phyloP scores from a whole-genome alignment of 352 stramenopile genomes.

The Phytophthora pluvialis region DNA sequence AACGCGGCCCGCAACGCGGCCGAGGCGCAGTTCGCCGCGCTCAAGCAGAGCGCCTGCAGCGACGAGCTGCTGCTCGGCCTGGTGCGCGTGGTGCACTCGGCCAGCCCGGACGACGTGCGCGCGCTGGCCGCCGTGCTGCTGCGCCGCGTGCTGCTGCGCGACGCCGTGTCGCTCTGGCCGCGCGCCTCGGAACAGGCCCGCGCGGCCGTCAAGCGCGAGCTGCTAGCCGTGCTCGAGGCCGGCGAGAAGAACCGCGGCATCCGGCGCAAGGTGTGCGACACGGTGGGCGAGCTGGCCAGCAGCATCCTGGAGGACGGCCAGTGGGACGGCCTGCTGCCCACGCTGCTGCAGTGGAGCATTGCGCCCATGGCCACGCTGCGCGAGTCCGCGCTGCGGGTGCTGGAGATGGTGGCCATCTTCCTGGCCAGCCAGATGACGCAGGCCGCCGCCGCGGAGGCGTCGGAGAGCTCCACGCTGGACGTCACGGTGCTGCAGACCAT shows the following conservation, averaged over 20 bases:
- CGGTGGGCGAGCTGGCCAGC: conserved; percentile 79
- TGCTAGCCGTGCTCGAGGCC: conserved; percentile 65
- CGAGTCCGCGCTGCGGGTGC: conserved; percentile 73
- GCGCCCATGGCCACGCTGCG: conserved; percentile 56
- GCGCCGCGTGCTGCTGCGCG: conserved; percentile 75
- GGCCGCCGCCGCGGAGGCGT: conserved; percentile 35
- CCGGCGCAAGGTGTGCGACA: conserved; percentile 85
- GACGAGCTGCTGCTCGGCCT: conserved; percentile 68
- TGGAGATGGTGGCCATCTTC: conserved; percentile 87
- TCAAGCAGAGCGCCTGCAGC: conserved; percentile 57
- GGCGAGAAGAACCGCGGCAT: conserved; percentile 77
- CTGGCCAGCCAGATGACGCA: conserved; percentile 59
- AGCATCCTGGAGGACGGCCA: conserved; percentile 83
- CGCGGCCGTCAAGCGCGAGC: conserved; percentile 56
- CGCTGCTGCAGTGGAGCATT: conserved; percentile 67
- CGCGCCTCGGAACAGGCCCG: conserved; percentile 56
- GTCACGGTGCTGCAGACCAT: conserved; percentile 62
- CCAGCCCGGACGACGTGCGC: conserved; percentile 68
- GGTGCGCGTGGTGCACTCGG: conserved; percentile 64
- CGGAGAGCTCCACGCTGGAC: conserved; percentile 44
- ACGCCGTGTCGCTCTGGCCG: conserved; percentile 82
- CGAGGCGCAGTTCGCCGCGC: conserved; percentile 62
- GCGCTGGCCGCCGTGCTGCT: conserved; percentile 77
- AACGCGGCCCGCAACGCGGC: conserved; percentile 75
- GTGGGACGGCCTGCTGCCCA: conserved; percentile 78